phyloP scores from a whole-genome alignment of 2,329 filamentous ascomycete species.

The Trichophyton rubrum region DNA sequence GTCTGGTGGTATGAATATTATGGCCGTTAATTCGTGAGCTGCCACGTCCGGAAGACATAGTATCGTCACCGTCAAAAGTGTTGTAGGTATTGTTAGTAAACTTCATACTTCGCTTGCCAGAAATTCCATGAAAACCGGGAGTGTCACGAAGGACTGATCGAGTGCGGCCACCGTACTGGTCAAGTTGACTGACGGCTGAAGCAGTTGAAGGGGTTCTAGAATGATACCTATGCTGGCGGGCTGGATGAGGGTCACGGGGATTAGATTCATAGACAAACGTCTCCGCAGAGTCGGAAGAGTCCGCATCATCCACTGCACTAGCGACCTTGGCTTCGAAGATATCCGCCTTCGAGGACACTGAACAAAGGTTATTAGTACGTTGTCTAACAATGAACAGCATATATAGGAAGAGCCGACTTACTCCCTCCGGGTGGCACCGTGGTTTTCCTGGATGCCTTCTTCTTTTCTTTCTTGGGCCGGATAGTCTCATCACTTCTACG shows the following conservation, averaged over 20 bases:
- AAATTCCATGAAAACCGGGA: conserved; percentile 44
- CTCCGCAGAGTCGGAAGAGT: conserved; percentile 94
- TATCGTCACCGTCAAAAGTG: conserved; percentile 51
- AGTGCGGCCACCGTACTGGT: conserved; percentile 39
- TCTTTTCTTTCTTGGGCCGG: conserved; percentile 84
- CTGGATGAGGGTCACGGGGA: conserved; percentile 48
- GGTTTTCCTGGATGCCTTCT: conserved; percentile 62
- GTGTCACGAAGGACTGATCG: conserved; percentile 54
- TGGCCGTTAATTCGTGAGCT: conserved; percentile 49
- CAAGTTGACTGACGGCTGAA: conserved; percentile 47
- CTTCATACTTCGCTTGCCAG: conserved; percentile 88
- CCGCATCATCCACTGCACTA: conserved; percentile 86
- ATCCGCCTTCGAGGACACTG: conserved; percentile 88
- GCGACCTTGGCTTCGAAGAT: conserved; percentile 97
- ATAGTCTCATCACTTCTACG: conserved; percentile 95
- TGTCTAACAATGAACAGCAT: conserved; percentile 11
- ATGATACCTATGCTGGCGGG: conserved; percentile 63
- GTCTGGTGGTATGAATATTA: conserved; percentile 53
- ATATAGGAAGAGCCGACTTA: conserved; percentile 10
- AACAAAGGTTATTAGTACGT: conserved; percentile 20
- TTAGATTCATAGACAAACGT: conserved; percentile 99
- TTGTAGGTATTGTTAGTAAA: conserved; percentile 58
- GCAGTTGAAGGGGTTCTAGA: conserved; percentile 91
- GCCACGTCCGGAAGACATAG: conserved; percentile 50
- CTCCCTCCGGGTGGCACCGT: conserved; percentile 26